Percentiles rank a stretch among this genome's conserved stretches.
These are phyloP conservation scores for Warburgia ugandensis DNA, from an alignment of 164 flowering plant genomes.

Conservation along the genomic window DNA sequence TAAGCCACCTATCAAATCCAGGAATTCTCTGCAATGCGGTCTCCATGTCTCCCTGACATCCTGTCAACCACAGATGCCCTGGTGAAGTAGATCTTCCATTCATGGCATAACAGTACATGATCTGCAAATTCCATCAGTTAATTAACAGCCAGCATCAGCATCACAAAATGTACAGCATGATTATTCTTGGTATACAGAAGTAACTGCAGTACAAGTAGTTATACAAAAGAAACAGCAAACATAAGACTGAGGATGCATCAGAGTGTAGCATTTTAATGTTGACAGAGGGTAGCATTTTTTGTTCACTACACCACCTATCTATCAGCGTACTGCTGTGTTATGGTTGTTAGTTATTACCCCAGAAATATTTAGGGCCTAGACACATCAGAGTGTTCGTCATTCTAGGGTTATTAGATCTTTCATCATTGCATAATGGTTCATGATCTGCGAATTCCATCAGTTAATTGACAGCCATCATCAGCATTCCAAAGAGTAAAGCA, in stretches of 20 bases:
- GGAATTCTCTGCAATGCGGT: constrained; percentile 56
- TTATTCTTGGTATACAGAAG: not conserved
- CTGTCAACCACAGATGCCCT: constrained; percentile 83
- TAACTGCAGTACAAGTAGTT: not conserved
- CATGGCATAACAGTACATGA: constrained; percentile 89
- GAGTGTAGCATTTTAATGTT: too few species aligned
- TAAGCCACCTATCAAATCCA: constrained; percentile 81
- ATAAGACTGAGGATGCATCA: too few species aligned
- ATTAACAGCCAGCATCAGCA: not conserved
- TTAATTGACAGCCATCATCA: not conserved
- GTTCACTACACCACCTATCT: too few species aligned
- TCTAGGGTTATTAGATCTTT: too few species aligned
- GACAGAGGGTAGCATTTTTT: too few species aligned
- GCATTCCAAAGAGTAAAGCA: not conserved
- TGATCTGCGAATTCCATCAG: constrained; percentile 48
- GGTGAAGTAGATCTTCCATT: constrained; percentile 61
- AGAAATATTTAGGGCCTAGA: too few species aligned
- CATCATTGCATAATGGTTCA: constrained; percentile 86
- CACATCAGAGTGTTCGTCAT: too few species aligned
- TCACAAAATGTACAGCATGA: not conserved
- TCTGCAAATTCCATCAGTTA: constrained; percentile 37
- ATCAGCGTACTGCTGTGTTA: too few species aligned
- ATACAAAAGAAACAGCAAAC: too few species aligned
- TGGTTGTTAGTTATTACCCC: too few species aligned
- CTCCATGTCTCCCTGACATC: constrained; percentile 69